Base-by-base conservation (phyloP, 179 eudicot species). In the Silene noctiflora region DNA sequence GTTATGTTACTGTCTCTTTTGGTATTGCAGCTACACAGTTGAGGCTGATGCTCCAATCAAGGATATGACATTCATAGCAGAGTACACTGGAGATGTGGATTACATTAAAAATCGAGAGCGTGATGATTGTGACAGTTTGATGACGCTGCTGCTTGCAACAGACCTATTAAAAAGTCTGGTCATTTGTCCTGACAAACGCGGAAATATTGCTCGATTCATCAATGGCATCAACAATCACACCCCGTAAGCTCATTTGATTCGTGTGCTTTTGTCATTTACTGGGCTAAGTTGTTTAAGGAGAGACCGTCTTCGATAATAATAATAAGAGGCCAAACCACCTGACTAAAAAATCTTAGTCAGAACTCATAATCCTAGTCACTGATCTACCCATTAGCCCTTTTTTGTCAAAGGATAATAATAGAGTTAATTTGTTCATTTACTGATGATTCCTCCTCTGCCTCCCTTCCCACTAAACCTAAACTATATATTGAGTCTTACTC, bases 101-200 rank as follows among this genome's bases (percentile, higher is more conserved):
- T 94, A 85, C 85, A 82, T 91, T 13, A 89, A 75, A 84, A 94
- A 89, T 67, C 88, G 98, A 66, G 91, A 90, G 82, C 77, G 75
- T 31, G 97, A 92, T 62, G 97, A 92, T 69, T 92, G 97, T 74
- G 98, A 94, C 76, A 92, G 97, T 82, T 51, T 94, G 88, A 94
- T 94, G 97, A 91, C 96, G 24, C 98, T 94, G 77, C 90, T 94
- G 71, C 84, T 91, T 35, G 84, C 97, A 44, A 79, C 80, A 21
- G 86, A 90, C 74, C 83, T 87, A 56, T 86, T 86, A 7, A 74
- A 87, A 44, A 92, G 96, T 73, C 91, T 92, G 35, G 86, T 94
- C 76, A 78, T 94, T 76, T 94, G 98, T 80, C 97, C 98, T 31
- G 97, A 94, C 75, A 89, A 88, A 77, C 91, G 89, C 19, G 97